These are phyloP conservation scores for Nannizziopsis barbatae DNA, from an alignment of 2,329 filamentous ascomycete genomes.

Conservation along the genomic window DNA sequence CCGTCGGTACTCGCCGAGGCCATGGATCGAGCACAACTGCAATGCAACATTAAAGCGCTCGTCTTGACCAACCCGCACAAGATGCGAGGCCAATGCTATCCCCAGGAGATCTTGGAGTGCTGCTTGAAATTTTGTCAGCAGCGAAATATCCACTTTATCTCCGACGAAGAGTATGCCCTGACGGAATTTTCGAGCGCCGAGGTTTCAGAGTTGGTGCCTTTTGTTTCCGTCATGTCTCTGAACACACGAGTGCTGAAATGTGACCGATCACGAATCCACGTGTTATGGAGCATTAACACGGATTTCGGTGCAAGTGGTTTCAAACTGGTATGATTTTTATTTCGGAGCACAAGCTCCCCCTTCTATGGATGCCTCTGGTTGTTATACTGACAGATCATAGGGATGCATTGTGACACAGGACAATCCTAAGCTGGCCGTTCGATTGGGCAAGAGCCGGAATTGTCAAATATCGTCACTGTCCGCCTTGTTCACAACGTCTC, in stretches of 20 bases:
- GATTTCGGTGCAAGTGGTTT: constrained; percentile 19
- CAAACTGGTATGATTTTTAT: constrained; percentile 16
- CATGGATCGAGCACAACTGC: constrained; percentile 8
- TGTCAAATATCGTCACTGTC: constrained; percentile 19
- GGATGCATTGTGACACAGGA: constrained; percentile 19
- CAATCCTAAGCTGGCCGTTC: constrained; percentile 17
- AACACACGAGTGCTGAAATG: constrained; percentile 13
- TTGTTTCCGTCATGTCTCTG: constrained; percentile 16
- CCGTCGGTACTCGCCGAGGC: constrained; percentile 15
- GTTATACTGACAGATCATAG: constrained; percentile 7
- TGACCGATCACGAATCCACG: constrained; percentile 18
- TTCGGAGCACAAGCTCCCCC: neutral
- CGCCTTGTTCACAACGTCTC: constrained; percentile 16
- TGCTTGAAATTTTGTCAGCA: constrained; percentile 19
- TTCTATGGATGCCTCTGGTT: too few species aligned
- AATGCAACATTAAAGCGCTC: constrained; percentile 17
- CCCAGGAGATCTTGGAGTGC: constrained; percentile 16
- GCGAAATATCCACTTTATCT: constrained; percentile 21
- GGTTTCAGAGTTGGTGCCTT: constrained; percentile 12
- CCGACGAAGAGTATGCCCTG: constrained; percentile 22
- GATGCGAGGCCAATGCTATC: constrained; percentile 21
- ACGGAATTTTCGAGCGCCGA: constrained; percentile 15
- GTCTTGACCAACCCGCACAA: constrained; percentile 23
- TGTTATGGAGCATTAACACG: constrained; percentile 18
- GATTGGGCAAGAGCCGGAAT: constrained; percentile 16